phyloP scores from a whole-genome alignment of 805 yeast genomes.

The Saccharomycopsis schoenii region DNA sequence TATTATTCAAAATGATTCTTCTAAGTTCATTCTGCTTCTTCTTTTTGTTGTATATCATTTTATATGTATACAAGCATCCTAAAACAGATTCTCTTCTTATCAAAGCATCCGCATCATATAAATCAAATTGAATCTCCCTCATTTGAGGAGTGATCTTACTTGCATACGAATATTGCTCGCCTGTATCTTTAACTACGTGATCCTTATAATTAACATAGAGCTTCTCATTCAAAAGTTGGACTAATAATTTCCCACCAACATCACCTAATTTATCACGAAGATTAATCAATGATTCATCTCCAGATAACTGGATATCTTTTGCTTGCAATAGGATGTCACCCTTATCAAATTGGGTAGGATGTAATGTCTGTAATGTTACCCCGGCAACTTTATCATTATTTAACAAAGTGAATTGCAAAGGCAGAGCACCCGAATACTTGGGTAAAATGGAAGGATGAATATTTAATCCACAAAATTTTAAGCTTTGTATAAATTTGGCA shows the following conservation, averaged over 20 bases:
- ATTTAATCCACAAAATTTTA: constrained; percentile 65
- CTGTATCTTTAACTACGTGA: background rate
- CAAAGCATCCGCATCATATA: constrained; percentile 29
- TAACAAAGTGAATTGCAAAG: constrained; percentile 70
- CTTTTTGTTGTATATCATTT: constrained; percentile 28
- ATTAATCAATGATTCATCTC: constrained; percentile 30
- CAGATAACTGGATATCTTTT: constrained; percentile 29
- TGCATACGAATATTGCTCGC: constrained; percentile 40
- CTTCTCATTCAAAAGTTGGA: constrained; percentile 31
- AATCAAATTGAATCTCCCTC: constrained; percentile 40
- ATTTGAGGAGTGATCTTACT: constrained; percentile 38
- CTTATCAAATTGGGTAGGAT: constrained; percentile 75
- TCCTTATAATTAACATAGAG: constrained; percentile 18
- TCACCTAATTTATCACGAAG: constrained; percentile 45
- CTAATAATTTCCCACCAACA: constrained; percentile 53
- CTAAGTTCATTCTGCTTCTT: constrained; percentile 21
- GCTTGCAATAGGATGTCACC: constrained; percentile 65
- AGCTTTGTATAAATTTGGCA: constrained; percentile 34
- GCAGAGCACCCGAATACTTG: constrained; percentile 76
- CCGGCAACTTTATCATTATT: constrained; percentile 60
- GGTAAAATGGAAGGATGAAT: constrained; percentile 92
- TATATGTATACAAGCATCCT: constrained; percentile 46
- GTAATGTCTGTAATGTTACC: constrained; percentile 81
- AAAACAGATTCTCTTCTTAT: constrained; percentile 38
- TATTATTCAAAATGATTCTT: constrained; percentile 40